Evolutionary conservation across 352 stramenopile genomes (phyloP).

Genomic region (Pythium phragmitis): DNA sequence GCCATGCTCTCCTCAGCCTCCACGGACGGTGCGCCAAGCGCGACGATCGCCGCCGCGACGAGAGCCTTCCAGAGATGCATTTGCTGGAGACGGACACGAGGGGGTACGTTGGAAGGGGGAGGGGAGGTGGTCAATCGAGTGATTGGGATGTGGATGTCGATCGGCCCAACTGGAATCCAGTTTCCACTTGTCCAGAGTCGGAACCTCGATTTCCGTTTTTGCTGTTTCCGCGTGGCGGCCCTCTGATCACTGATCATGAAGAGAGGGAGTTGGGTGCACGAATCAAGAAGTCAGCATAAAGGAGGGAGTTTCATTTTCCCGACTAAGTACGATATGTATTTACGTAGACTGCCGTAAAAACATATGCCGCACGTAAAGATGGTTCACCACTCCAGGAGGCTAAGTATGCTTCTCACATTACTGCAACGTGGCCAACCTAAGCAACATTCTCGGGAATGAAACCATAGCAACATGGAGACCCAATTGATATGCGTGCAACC

Average conservation of each 20-base stretch:
- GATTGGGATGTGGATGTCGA: background rate
- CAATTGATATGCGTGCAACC: too few species aligned
- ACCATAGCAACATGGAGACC: too few species aligned
- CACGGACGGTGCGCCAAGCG: constrained; percentile 1
- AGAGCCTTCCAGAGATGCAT: constrained; percentile 17
- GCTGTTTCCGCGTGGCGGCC: constrained; percentile 5
- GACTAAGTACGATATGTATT: constrained; percentile 9
- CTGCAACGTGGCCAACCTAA: too few species aligned
- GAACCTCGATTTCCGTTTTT: background rate
- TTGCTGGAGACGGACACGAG: background rate
- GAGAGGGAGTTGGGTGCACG: background rate
- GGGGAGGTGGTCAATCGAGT: background rate
- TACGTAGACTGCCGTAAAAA: constrained; percentile 7
- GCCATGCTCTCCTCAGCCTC: constrained; percentile 5
- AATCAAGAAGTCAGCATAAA: constrained; percentile 5
- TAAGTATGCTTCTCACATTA: background rate
- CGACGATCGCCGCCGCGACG: constrained; percentile 3
- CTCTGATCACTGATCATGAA: background rate
- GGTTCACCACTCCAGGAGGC: background rate
- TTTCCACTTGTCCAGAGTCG: constrained; percentile 6
- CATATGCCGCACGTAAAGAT: background rate
- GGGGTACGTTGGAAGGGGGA: background rate
- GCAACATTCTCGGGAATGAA: too few species aligned
- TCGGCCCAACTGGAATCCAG: constrained; percentile 1
- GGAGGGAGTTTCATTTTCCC: background rate